A percentile compares a stretch with the other conserved stretches of the same genome.
These are phyloP conservation scores for Ambrosia trifida DNA, from an alignment of 129 eudicot genomes.

Conservation along the genomic window DNA sequence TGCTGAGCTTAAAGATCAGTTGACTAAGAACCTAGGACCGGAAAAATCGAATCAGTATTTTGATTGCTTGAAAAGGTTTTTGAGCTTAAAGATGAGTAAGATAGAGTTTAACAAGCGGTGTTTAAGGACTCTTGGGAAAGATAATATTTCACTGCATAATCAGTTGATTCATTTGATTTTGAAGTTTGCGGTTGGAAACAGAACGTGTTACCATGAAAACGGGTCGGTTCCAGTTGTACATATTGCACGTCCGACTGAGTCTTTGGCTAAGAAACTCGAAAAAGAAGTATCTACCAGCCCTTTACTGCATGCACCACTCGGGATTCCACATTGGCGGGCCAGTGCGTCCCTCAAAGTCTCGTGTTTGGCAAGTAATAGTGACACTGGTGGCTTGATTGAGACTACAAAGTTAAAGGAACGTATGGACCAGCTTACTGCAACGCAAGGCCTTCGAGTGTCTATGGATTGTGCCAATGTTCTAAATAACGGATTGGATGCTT, in stretches of 20 bases:
- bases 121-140: conserved; percentile 63
- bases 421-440: conserved; percentile 66
- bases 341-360: conserved; percentile 59
- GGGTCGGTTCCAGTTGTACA: conserved; percentile 51
- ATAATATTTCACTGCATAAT: conserved; percentile 77
- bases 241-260: conserved; percentile 39
- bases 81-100: conserved; percentile 67
- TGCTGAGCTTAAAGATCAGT: conserved; percentile 63
- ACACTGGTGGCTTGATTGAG: conserved; percentile 55
- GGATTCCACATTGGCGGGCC: conserved; percentile 56
- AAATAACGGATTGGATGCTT: conserved; percentile 65
- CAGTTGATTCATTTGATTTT: conserved; percentile 65
- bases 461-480: conserved; percentile 57
- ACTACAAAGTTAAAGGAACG: conserved; percentile 50
- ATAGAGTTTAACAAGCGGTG: conserved; percentile 69
- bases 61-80: conserved; percentile 50
- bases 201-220: conserved; percentile 51
- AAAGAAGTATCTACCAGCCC: conserved; percentile 47
- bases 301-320: conserved; percentile 64
- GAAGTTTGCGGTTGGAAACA: conserved; percentile 44
- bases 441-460: conserved; percentile 69
- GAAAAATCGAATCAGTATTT: conserved; percentile 73
- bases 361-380: conserved; percentile 42
- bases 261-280: conserved; percentile 33
- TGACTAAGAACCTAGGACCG: conserved; percentile 64